Evolutionary conservation across 2,329 filamentous ascomycete genomes (phyloP).

Genomic region (Talaromyces marneffei): DNA sequence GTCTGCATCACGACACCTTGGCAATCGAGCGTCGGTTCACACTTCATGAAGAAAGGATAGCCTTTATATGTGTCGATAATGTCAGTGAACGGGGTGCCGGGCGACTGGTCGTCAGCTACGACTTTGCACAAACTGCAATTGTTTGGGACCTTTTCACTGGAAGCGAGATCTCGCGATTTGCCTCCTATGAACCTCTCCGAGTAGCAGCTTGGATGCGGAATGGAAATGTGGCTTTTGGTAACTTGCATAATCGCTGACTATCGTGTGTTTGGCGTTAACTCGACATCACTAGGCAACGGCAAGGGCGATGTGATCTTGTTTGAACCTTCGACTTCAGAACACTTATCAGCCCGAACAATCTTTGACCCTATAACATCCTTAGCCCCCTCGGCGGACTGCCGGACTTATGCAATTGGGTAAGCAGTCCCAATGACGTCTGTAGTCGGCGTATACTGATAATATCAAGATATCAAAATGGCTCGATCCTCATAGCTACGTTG

Average conservation of each 20-base stretch:
- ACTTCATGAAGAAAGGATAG: constrained; percentile 74
- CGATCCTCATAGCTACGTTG: constrained; percentile 79
- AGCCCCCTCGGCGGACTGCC: constrained; percentile 81
- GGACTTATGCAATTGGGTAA: constrained; percentile 93
- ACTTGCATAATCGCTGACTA: constrained; percentile 14
- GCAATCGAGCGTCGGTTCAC: constrained; percentile 83
- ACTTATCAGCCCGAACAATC: constrained; percentile 84
- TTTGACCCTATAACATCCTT: constrained; percentile 93
- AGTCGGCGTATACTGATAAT: constrained; percentile 6
- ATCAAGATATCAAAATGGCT: constrained; percentile 84
- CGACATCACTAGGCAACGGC: constrained; percentile 63
- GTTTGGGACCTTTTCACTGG: constrained; percentile 96
- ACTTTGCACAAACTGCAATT: constrained; percentile 83
- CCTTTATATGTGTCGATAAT: constrained; percentile 82
- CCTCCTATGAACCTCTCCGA: constrained; percentile 78
- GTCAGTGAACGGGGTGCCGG: constrained; percentile 81
- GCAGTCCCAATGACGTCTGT: constrained; percentile 24
- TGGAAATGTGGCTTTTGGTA: constrained; percentile 94
- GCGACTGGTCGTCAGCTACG: constrained; percentile 85
- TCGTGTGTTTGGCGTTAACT: constrained; percentile 11
- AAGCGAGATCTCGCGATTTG: constrained; percentile 84
- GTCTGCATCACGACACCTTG: constrained; percentile 86
- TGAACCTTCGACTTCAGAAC: constrained; percentile 86
- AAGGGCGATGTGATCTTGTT: constrained; percentile 93
- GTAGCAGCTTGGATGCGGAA: constrained; percentile 94